Base-by-base conservation (phyloP, 306 rosid genomes). In the Malus sieversii region DNA sequence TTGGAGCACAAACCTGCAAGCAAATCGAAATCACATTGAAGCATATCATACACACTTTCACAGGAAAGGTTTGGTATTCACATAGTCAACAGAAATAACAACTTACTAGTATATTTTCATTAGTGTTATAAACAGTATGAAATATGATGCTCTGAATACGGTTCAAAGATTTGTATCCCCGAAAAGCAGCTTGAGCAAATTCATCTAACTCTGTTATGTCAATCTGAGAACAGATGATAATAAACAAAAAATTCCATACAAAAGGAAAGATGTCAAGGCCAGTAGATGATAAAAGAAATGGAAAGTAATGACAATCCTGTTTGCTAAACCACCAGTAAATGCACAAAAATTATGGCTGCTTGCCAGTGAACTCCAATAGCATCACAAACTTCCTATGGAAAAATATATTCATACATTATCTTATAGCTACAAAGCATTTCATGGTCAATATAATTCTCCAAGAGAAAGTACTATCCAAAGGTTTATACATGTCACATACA, bases 171-270 rank as follows among this genome's bases (percentile, higher is more conserved):
- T 90, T 94, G 93, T 88, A 92, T 58, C 97, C 98, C 66, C 72
- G 90, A 79, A 94, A 94, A 73, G 98, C 98, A 78, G 98, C 96
- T 92, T 94, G 98, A 74, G 98, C 97, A 86, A 94, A 94, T 78
- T 88, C 97, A 80, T 94, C 98, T 71, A 94, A 83, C 84, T 94
- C 98, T 77, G 73, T 63, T 80, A 94, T 90, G 76, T 92, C 98
- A 80, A 94, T 90, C 98, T 91, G 92, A 75, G 72, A 83, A 63
- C 57, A 80, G 77, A 78, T 38, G 66, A 79, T 58, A 66, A 73
- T 63, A 42, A 64, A 61, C 59, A 70, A 27, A 85, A 73, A 64
- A 62, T 71, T 42, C 45, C 10, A 42, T 42, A 42, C 45, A 59
- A 70, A 81, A 72, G 73, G 73, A 77, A 77, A 55, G 48, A 66